Percentiles rank a stretch among this genome's conserved stretches.
phyloP scores from a whole-genome alignment of 2,329 filamentous ascomycete genomes.

The Lachnellula arida region DNA sequence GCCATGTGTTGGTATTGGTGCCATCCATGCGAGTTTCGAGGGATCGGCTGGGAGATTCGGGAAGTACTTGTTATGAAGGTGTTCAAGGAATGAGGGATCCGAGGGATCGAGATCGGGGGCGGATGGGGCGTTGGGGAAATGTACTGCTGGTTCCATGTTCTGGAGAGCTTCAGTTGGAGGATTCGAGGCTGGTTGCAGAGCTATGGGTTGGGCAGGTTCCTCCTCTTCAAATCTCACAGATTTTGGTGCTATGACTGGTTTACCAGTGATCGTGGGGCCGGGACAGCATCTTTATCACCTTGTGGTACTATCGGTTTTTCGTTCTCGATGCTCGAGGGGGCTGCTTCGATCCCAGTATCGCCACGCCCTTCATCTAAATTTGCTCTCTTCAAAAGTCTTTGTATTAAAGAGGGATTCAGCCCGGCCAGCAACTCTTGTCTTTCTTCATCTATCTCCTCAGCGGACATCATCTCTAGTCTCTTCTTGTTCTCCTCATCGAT shows the following conservation, averaged over 20 bases:
- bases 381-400: constrained; percentile 57
- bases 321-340: background rate
- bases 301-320: background rate
- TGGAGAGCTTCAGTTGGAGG: constrained; percentile 53
- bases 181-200: constrained; percentile 27
- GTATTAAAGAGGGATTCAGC: constrained; percentile 69
- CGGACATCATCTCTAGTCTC: constrained; percentile 71
- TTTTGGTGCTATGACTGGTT: constrained; percentile 37
- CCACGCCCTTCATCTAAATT: constrained; percentile 31
- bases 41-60: constrained; percentile 82
- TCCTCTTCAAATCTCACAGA: constrained; percentile 36
- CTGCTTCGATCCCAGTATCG: constrained; percentile 27
- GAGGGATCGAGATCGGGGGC: constrained; percentile 75
- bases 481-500: constrained; percentile 83
- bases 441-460: constrained; percentile 75
- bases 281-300: constrained; percentile 9
- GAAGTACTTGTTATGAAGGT: constrained; percentile 91
- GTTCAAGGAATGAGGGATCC: constrained; percentile 75
- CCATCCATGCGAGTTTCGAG: constrained; percentile 85
- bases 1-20: constrained; percentile 60
- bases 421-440: constrained; percentile 74
- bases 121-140: constrained; percentile 39
- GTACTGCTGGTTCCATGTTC: constrained; percentile 39
- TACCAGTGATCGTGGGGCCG: constrained; percentile 22
- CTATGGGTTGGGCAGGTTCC: constrained; percentile 39